Base-by-base conservation (phyloP, 441 rosid species). In the Croton laevigatus region DNA sequence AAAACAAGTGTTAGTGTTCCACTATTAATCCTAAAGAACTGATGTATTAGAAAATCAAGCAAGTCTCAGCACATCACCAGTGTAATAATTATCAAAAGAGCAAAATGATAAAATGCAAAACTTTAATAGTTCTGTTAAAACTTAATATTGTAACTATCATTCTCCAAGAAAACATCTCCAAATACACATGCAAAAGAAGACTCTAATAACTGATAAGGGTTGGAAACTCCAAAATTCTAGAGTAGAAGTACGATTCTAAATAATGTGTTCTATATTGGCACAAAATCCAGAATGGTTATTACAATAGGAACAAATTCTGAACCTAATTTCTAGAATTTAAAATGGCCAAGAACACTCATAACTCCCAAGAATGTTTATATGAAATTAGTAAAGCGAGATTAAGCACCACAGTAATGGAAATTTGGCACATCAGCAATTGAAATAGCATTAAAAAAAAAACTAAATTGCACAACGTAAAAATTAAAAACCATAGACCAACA, bases 161-260 rank as follows among this genome's bases (percentile, higher is more conserved):
- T 36, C 3, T 23, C 57, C 32, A 27, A 27, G 32, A 27, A 27
- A 44, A 20, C 11, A 46, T 22, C 48, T 64, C 22, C n/a, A 42
- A n/a, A 58, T 12, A 55, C 38, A n/a, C 53, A 63, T 44, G 59
- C 10, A 62, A 34, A 19, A 7, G 27, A 59, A 38, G 36, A 36
- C 23, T 60, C 16, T 34, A 48, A 42, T 9, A 48, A 20, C 16
- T 44, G 16, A 40, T n/a, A 34, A 49, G 8, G 64, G 22, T 32
- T 65, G 61, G 17, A 27, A 49, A 49, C 53, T 49, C 19, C 3
- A 22, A 32, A 49, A 32, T 71, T n/a, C n/a, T 71, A 75, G 36
- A 52, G 14, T 6, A 65, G 52, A 19, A 65, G 16, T 59, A 3
- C 64, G 13, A 55, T 20, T 10, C 54, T 45, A 13, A 37, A 42